Base-by-base conservation (phyloP, 257 asterid species). In the Plectranthus barbatus region DNA sequence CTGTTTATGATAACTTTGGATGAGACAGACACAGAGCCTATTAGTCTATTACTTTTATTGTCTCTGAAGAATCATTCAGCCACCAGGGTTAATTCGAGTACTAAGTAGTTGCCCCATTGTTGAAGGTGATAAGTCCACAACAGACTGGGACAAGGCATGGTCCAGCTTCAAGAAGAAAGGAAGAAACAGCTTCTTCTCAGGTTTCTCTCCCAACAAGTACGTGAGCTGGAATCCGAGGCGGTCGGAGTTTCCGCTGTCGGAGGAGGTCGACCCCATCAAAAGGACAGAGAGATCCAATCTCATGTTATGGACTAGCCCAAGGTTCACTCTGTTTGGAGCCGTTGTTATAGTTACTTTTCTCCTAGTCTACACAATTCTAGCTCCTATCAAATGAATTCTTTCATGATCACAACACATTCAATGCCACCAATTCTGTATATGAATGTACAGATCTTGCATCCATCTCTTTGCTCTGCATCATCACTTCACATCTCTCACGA, bases 81-180 rank as follows among this genome's bases (percentile, higher is more conserved):
- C 2, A 26, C 31, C 31, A 26, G 31, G 31, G 5, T 26, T 26
- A 2, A 26, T 26, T 26, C 31, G 7, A 48, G 15, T 53, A 37
- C 40, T 39, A 13, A 26, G n/a, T 12, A 47, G 20, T 59, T 17
- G 33, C 62, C 19, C 13, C 29, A n/a, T 24, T 65, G 6, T 18
- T 74, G 63, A 40, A 81, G 99, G 84, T 54, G 93, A 83, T 59
- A 76, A 81, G 64, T 86, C 19, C 74, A 81, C 96, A 17, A 89
- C 83, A 7, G 97, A 92, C 56, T 92, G 99, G 97, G 96, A 90
- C 75, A 89, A 85, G 79, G 97, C 97, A 23, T 92, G 97, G 97
- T 62, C 95, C 44, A 89, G 77, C 77, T 89, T 86, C 91, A 85
- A 57, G 77, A 89, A 77, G 82, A 87, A 74, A 78, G 95, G 96